Percentiles rank a stretch among this genome's conserved stretches.
Evolutionary conservation across 2,329 filamentous ascomycete genomes (phyloP).

Genomic region (Xylaria sp.): DNA sequence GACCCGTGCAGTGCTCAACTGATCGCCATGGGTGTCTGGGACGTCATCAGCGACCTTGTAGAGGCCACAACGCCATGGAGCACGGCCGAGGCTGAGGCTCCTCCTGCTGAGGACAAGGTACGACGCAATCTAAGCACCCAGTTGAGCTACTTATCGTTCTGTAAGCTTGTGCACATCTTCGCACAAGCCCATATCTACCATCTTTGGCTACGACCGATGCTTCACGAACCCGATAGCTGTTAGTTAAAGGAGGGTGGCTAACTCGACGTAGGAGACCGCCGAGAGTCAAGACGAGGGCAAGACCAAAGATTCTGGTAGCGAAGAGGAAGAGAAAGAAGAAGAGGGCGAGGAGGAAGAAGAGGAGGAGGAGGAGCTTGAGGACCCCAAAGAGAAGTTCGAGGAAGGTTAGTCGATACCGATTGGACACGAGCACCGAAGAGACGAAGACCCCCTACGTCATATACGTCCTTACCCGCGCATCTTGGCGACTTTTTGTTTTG

Average conservation of each 20-base stretch:
- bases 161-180: neutral
- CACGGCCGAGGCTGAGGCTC: conserved; percentile 73
- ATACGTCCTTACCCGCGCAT: conserved; percentile 4
- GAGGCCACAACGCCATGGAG: conserved; percentile 74
- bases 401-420: conserved; percentile 84
- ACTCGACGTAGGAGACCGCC: conserved; percentile 37
- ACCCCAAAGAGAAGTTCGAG: conserved; percentile 88
- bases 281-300: conserved; percentile 48
- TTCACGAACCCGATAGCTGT: neutral
- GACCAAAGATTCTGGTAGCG: conserved; percentile 53
- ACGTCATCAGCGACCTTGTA: conserved; percentile 71
- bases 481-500: conserved; percentile 4
- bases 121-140: conserved; percentile 21
- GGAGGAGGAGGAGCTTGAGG: conserved; percentile 82
- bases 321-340: conserved; percentile 76
- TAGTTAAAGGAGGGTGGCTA: conserved; percentile 13
- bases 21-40: conserved; percentile 74
- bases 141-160: conserved; percentile 26
- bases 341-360: conserved; percentile 84
- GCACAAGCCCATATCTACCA: neutral
- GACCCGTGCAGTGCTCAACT: conserved; percentile 51
- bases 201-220: neutral
- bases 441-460: conserved; percentile 16
- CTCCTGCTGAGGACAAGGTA: conserved; percentile 73
- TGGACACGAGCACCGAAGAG: conserved; percentile 14